phyloP scores from a whole-genome alignment of 2,329 filamentous ascomycete species.

The Rachicladosporium sp. region DNA sequence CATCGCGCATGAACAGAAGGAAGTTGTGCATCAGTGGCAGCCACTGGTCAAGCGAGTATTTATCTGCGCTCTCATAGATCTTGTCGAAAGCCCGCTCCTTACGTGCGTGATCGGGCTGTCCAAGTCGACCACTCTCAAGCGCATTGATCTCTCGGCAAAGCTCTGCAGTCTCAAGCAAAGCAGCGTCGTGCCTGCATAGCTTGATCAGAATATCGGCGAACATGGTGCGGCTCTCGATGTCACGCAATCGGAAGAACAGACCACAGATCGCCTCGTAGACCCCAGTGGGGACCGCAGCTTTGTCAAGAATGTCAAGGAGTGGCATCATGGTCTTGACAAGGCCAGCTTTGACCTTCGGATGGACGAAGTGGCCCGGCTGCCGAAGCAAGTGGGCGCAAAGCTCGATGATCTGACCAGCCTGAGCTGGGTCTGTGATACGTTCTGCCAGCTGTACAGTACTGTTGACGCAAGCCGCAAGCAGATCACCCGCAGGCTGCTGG shows the following conservation, averaged over 20 bases:
- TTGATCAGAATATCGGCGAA: constrained; percentile 61
- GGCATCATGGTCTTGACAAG: constrained; percentile 69
- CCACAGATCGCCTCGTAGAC: constrained; percentile 66
- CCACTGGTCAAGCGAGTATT: constrained; percentile 65
- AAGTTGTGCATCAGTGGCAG: constrained; percentile 78
- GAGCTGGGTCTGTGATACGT: constrained; percentile 53
- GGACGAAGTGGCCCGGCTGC: constrained; percentile 74
- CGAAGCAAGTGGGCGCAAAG: constrained; percentile 71
- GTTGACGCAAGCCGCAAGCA: constrained; percentile 68
- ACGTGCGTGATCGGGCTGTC: constrained; percentile 78
- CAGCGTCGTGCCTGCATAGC: constrained; percentile 52
- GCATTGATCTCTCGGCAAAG: constrained; percentile 75
- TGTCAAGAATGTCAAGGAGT: constrained; percentile 35
- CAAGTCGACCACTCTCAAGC: constrained; percentile 57
- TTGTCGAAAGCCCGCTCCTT: constrained; percentile 63
- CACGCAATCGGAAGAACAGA: constrained; percentile 83
- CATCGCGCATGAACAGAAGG: constrained; percentile 72
- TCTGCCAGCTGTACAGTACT: constrained; percentile 65
- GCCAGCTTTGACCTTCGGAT: constrained; percentile 67
- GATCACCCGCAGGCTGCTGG: constrained; percentile 52
- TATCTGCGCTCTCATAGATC: constrained; percentile 53
- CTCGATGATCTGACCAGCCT: constrained; percentile 65
- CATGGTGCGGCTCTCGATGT: constrained; percentile 61
- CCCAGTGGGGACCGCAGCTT: constrained; percentile 25
- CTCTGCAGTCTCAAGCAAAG: constrained; percentile 49